These are phyloP conservation scores for Starmerella bacillaris DNA, from an alignment of 805 yeast genomes.

Conservation along the genomic window DNA sequence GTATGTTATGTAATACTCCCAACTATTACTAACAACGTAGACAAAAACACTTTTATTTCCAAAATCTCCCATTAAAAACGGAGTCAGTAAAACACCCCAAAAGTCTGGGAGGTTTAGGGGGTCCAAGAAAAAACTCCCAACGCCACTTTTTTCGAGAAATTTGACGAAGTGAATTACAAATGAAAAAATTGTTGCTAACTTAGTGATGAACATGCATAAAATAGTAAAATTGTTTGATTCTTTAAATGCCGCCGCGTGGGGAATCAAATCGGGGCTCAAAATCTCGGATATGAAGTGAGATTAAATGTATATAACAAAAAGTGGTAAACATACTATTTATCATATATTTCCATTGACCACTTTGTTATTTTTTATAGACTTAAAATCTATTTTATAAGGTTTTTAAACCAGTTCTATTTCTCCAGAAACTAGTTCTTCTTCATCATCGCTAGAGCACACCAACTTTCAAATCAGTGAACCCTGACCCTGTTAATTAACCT, in stretches of 20 bases:
- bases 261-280: no score
- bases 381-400: neutral
- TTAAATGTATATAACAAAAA: neutral
- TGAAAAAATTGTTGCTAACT: neutral
- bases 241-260: slow-evolving; percentile 1
- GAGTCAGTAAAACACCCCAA: slow-evolving; percentile 4
- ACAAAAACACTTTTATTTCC: slow-evolving; percentile 1
- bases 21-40: neutral
- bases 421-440: neutral
- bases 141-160: neutral
- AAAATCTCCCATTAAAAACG: neutral
- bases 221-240: neutral
- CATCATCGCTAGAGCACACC: neutral
- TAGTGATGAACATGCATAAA: slow-evolving; percentile 1
- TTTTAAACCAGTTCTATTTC: neutral
- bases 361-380: neutral
- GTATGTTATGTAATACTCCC: neutral
- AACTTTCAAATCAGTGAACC: neutral
- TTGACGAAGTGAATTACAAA: neutral
- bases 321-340: neutral
- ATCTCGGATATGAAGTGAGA: neutral
- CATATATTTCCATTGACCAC: neutral
- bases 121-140: slow-evolving; percentile 1
- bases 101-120: slow-evolving; percentile 5
- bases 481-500: neutral